These are phyloP conservation scores for Arxiozyma heterogenica DNA, from an alignment of 1,139 yeast genomes.

Conservation along the genomic window DNA sequence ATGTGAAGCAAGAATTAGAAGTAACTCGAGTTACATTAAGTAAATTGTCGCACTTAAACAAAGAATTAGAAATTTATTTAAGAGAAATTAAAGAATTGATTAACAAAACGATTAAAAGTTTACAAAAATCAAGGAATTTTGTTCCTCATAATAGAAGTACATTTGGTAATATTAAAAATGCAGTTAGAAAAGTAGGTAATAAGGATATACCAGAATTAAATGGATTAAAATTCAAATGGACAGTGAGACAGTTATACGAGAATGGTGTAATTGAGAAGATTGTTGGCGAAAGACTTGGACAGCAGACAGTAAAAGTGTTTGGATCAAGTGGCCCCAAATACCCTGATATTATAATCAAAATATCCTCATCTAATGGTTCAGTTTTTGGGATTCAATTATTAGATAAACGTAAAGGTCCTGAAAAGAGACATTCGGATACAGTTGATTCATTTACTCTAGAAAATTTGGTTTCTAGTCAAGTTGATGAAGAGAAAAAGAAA, in stretches of 20 bases:
- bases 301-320: slow-evolving; percentile 34
- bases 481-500: slow-evolving; percentile 14
- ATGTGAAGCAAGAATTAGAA: slow-evolving; percentile 53
- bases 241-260: slow-evolving; percentile 67
- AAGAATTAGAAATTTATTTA: slow-evolving; percentile 8
- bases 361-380: slow-evolving; percentile 53
- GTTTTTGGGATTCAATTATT: slow-evolving; percentile 24
- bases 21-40: slow-evolving; percentile 52
- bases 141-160: slow-evolving; percentile 21
- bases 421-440: slow-evolving; percentile 16
- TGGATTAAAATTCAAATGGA: slow-evolving; percentile 42
- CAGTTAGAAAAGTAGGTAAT: slow-evolving; percentile 37
- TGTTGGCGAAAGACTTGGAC: slow-evolving; percentile 39
- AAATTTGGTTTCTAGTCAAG: slow-evolving; percentile 20
- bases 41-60: slow-evolving; percentile 12
- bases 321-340: slow-evolving; percentile 43
- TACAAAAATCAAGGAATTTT: slow-evolving; percentile 18
- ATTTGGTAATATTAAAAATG: slow-evolving; percentile 43
- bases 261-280: slow-evolving; percentile 58
- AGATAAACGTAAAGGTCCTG: slow-evolving; percentile 24
- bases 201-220: slow-evolving; percentile 14
- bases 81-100: slow-evolving; percentile 12
- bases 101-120: slow-evolving; percentile 11
- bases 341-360: slow-evolving; percentile 59
- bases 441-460: slow-evolving; percentile 24